Percentiles rank a stretch among this genome's conserved stretches.
Conservation (phyloP, 306 rosid species). For the Vigna trinervia region DNA sequence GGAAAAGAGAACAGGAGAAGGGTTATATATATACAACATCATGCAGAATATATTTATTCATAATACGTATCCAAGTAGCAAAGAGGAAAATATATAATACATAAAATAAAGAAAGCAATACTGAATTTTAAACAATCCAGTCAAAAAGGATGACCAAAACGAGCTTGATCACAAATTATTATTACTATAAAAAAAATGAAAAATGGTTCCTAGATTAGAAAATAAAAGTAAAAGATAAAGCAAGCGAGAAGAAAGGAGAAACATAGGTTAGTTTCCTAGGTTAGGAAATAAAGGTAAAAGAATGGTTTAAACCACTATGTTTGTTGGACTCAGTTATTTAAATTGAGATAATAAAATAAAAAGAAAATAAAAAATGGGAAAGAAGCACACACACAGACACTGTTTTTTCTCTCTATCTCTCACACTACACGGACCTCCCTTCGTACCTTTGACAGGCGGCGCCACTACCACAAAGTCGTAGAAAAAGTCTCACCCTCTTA, state of each 20-base stretch:
- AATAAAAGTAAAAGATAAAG: slow-evolving; percentile 32
- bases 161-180: slow-evolving; percentile 7
- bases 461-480: slow-evolving; percentile 60
- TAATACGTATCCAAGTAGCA: too few species aligned
- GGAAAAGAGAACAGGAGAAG: too few species aligned
- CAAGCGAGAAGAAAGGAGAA: slow-evolving; percentile 69
- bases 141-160: slow-evolving; percentile 23
- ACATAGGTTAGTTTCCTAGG: slow-evolving; percentile 61
- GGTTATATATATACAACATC: too few species aligned
- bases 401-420: slow-evolving; percentile 23
- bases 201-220: neutral
- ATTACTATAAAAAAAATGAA: slow-evolving; percentile 22
- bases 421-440: slow-evolving; percentile 46
- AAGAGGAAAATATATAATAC: neutral
- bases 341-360: neutral
- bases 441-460: slow-evolving; percentile 58
- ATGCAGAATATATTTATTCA: too few species aligned
- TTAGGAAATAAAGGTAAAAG: slow-evolving; percentile 69
- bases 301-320: slow-evolving; percentile 73
- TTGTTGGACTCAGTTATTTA: slow-evolving; percentile 47
- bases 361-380: neutral
- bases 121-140: neutral
- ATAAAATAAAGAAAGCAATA: neutral
- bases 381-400: neutral
- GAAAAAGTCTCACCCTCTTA: slow-evolving; percentile 72